phyloP scores from a whole-genome alignment of 163 green algal species.

The Chlorella variabilis region DNA sequence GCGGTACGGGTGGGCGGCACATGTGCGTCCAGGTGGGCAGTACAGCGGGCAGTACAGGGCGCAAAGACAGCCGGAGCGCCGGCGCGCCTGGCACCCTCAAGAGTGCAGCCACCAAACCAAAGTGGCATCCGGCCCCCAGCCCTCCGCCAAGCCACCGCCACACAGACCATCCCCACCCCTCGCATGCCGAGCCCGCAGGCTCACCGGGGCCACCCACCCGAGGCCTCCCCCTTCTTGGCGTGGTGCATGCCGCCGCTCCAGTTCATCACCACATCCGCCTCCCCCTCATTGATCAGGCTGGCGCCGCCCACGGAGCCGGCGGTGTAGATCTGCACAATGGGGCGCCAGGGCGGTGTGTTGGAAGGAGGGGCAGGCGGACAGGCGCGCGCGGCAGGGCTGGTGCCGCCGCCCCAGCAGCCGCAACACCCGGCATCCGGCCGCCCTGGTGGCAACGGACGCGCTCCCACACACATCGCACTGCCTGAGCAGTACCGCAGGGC shows the following conservation, averaged over 20 bases:
- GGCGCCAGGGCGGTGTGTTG: background rate
- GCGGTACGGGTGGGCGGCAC: background rate
- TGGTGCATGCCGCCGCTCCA: conserved; percentile 96
- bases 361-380: background rate
- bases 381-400: too few species aligned
- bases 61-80: too few species aligned
- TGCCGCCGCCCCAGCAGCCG: too few species aligned
- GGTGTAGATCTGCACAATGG: conserved; percentile 31
- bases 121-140: too few species aligned
- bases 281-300: conserved; percentile 71
- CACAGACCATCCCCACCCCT: background rate
- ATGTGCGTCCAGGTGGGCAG: background rate
- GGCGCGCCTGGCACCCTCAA: too few species aligned
- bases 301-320: conserved; percentile 73
- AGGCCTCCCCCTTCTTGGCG: conserved; percentile 93
- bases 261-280: conserved; percentile 89
- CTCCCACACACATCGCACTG: too few species aligned
- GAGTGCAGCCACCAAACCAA: too few species aligned
- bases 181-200: too few species aligned
- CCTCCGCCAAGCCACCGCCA: too few species aligned
- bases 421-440: too few species aligned
- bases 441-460: too few species aligned
- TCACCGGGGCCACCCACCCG: conserved; percentile 16
- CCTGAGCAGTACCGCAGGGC: background rate
- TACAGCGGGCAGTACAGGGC: background rate